Percentiles rank a stretch among this genome's conserved stretches.
Conservation (phyloP, 1,139 yeast species). For the Saccharomyces hybrid region DNA sequence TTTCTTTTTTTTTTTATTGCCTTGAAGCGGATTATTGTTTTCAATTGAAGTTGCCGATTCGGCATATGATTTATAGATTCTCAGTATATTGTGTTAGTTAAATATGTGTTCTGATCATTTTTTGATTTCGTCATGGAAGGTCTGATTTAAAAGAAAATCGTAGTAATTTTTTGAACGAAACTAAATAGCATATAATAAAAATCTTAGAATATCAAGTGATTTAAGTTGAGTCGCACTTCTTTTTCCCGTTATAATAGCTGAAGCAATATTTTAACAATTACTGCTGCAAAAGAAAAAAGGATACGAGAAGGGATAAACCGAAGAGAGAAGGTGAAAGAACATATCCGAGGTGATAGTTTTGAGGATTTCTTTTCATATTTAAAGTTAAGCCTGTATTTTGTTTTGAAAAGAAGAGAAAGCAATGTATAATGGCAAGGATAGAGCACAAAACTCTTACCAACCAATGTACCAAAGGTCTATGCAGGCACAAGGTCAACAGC, state of each 20-base stretch:
- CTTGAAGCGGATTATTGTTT: not conserved
- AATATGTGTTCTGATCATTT: not conserved
- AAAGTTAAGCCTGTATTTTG: not conserved
- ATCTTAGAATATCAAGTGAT: not conserved
- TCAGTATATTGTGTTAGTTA: not conserved
- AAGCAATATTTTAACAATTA: not conserved
- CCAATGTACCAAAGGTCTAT: conserved; percentile 9
- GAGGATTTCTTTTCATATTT: not conserved
- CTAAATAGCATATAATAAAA: not conserved
- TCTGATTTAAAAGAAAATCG: not conserved
- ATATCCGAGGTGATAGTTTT: not conserved
- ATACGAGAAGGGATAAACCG: not conserved
- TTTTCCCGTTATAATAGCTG: not conserved
- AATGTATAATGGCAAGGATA: conserved; percentile 13
- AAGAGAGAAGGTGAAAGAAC: not conserved
- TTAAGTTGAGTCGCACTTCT: not conserved
- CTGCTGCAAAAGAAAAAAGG: not conserved
- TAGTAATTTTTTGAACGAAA: not conserved
- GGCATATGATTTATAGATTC: conserved; percentile 1
- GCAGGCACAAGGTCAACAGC: conserved; percentile 8
- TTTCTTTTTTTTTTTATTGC: not conserved
- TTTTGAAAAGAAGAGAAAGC: not conserved
- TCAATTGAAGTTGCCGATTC: not conserved
- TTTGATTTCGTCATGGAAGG: not conserved
- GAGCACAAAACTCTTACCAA: conserved; percentile 10